Conservation (phyloP, 805 yeast species). For the Ogataea neopini region DNA sequence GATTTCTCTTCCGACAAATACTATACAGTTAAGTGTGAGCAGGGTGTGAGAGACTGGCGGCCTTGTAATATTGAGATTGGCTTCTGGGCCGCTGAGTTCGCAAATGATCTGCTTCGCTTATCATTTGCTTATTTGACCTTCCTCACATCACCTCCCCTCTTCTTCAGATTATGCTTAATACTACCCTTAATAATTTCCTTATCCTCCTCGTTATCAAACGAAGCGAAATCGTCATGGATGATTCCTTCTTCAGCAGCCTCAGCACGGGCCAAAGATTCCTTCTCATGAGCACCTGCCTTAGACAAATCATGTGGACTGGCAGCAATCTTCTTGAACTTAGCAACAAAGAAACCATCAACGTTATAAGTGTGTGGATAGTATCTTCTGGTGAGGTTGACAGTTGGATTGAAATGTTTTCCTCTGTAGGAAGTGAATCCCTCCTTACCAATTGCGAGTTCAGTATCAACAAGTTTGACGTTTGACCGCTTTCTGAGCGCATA, state of each 20-base stretch:
- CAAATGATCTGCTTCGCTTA: not conserved
- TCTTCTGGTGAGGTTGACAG: constrained; percentile 80
- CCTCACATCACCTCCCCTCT: constrained; percentile 69
- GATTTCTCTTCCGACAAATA: no score
- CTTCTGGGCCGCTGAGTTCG: no score
- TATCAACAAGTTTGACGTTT: constrained; percentile 89
- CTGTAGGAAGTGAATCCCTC: constrained; percentile 93
- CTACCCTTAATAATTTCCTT: constrained; percentile 67
- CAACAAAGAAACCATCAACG: constrained; percentile 98
- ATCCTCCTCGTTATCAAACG: constrained; percentile 77
- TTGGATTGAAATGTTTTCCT: constrained; percentile 86
- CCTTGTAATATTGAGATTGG: no score
- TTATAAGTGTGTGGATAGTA: constrained; percentile 98
- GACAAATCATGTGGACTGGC: constrained; percentile 82
- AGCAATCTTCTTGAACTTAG: constrained; percentile 90
- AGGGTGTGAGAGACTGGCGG: no score
- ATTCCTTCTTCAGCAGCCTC: constrained; percentile 78
- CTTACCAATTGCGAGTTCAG: constrained; percentile 91
- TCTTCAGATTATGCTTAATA: constrained; percentile 62
- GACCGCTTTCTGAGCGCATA: constrained; percentile 96
- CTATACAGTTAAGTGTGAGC: no score
- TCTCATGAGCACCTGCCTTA: constrained; percentile 86
- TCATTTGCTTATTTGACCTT: not conserved
- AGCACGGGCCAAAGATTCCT: constrained; percentile 76
- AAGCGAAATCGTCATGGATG: constrained; percentile 83